phyloP scores from a whole-genome alignment of 495 filamentous ascomycete genomes.

The Penicillium bovifimosum region DNA sequence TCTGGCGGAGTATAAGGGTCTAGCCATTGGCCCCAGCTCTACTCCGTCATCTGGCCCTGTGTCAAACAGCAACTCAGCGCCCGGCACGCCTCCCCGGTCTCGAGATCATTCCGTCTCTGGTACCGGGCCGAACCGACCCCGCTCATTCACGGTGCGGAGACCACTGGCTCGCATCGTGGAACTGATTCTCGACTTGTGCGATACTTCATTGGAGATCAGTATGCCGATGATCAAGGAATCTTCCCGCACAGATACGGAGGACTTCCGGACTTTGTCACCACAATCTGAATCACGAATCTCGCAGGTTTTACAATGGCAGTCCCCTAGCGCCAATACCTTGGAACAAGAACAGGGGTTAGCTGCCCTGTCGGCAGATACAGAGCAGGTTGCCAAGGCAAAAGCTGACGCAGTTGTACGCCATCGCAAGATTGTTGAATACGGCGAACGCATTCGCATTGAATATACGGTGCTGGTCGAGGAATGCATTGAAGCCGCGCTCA shows the following conservation, averaged over 20 bases:
- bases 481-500: constrained; percentile 87
- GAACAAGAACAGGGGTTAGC: constrained; percentile 92
- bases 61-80: constrained; percentile 63
- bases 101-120: constrained; percentile 73
- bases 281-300: constrained; percentile 89
- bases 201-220: constrained; percentile 92
- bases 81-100: constrained; percentile 63
- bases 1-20: constrained; percentile 82
- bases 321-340: constrained; percentile 81
- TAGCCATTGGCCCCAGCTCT: constrained; percentile 72
- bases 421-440: constrained; percentile 89
- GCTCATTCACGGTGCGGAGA: constrained; percentile 82
- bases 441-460: constrained; percentile 89
- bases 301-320: constrained; percentile 93
- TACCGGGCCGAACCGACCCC: constrained; percentile 65
- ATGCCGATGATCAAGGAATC: constrained; percentile 82
- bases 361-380: constrained; percentile 82
- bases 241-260: constrained; percentile 56
- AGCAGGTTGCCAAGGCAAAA: constrained; percentile 73
- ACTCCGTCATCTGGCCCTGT: constrained; percentile 53
- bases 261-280: constrained; percentile 85
- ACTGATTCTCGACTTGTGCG: constrained; percentile 87
- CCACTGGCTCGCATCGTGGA: constrained; percentile 91
- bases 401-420: constrained; percentile 90
- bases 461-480: constrained; percentile 87